phyloP scores from a whole-genome alignment of 495 filamentous ascomycete species.

The Apodospora peruviana region DNA sequence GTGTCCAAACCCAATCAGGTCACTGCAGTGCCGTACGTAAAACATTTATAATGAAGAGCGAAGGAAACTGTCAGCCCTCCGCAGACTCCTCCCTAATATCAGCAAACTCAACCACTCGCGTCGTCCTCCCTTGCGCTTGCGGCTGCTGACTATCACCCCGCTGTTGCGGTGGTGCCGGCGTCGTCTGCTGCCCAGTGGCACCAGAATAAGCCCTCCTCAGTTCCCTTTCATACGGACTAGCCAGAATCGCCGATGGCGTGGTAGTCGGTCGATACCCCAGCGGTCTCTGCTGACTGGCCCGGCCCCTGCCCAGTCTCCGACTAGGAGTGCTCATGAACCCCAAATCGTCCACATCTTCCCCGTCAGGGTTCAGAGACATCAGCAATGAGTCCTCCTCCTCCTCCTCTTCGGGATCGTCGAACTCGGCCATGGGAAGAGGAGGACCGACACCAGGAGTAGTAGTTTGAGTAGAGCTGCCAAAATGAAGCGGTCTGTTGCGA shows the following conservation, averaged over 20 bases:
- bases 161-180: not conserved
- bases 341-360: conserved; percentile 11
- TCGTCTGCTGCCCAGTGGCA: not conserved
- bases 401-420: too few species aligned
- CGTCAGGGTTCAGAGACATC: not conserved
- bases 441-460: too few species aligned
- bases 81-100: conserved; percentile 23
- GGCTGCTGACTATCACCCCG: not conserved
- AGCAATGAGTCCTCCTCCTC: conserved; percentile 8
- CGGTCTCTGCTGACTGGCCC: not conserved
- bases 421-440: conserved; percentile 24
- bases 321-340: conserved; percentile 32
- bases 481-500: too few species aligned
- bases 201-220: conserved; percentile 16
- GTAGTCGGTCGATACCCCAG: conserved; percentile 17
- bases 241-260: conserved; percentile 24
- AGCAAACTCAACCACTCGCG: conserved; percentile 20
- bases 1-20: too few species aligned
- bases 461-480: too few species aligned
- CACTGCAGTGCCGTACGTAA: too few species aligned
- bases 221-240: conserved; percentile 23
- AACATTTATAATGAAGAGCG: too few species aligned
- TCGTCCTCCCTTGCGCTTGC: conserved; percentile 5
- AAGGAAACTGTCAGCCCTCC: too few species aligned
- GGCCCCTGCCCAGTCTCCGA: conserved; percentile 15